Evolutionary conservation across 768 basidiomycete genomes (phyloP), one percentile per base, ranked within the genome.

Genomic region (Leccinum disarticulatum): DNA sequence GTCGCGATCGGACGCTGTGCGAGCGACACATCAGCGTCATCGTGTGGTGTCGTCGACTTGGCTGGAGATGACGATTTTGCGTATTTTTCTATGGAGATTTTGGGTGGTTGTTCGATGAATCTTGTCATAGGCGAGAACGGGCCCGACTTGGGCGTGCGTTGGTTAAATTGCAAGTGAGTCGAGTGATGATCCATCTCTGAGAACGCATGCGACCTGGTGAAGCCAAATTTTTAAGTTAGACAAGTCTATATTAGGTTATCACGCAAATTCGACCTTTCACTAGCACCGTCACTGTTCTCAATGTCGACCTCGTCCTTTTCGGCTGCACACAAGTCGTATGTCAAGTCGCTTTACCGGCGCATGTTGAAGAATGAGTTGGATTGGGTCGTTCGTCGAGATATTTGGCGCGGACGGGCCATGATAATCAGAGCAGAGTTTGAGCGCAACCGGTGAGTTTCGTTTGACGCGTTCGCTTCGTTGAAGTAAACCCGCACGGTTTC

Each of bases 351-450:
- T 6, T 98, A 97, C 81, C 88, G 84, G 69, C 88, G 95, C 38
- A 84, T 86, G 66, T 82, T 98, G 61, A 89, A 83, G 67, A 95
- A 97, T 67, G 81, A 91, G 52, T 79, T 96, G 55, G 88, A 98
- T 76, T 98, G 96, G 96, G 87, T 84, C 50, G 80, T 97, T 64
- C 82, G 89, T 58, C 80, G 95, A 56, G 90, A 94, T 68, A 70
- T 93, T 1, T 98, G 94, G 93, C 84, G 95, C 61, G 81, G 80
- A 57, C 84, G 88, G 74, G 95, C 95, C 13, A 75, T 95, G 67
- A 79, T 88, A 73, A 92, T 98, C 64, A 79, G 96, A 62, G 95
- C 95, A 61, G 85, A 93, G 73, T 98, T 98, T 72, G 96, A 98
- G 79, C 77, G 82, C 66, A 94, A 98, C 81, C 85, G 94, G 93